phyloP scores from a whole-genome alignment of 208 protist species.

The Leishmania tropica region DNA sequence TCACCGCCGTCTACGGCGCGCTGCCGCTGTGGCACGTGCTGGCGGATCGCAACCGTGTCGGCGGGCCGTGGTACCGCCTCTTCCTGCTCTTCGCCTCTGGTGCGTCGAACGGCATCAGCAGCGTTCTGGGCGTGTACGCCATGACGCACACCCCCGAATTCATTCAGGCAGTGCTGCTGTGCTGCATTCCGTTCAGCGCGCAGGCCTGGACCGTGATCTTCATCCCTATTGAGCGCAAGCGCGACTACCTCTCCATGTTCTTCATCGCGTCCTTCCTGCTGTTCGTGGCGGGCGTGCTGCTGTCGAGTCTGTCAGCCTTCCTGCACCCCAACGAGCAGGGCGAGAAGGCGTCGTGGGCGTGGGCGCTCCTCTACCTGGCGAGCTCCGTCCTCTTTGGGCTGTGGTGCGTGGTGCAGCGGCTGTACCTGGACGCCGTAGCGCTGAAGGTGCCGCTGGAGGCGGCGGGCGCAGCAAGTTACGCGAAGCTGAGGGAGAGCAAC shows the following conservation, averaged over 20 bases:
- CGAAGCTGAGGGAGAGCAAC: conserved; percentile 2
- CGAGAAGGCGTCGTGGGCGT: conserved; percentile 43
- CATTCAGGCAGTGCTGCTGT: conserved; percentile 77
- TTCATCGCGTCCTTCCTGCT: conserved; percentile 69
- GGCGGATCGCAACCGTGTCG: conserved; percentile 54
- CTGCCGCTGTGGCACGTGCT: conserved; percentile 54
- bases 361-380: conserved; percentile 73
- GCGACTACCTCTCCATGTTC: conserved; percentile 72
- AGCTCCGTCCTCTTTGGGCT: conserved; percentile 77
- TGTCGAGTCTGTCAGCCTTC: conserved; percentile 61
- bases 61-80: conserved; percentile 55
- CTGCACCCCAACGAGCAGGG: conserved; percentile 20
- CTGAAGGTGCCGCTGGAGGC: conserved; percentile 12
- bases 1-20: conserved; percentile 45
- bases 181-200: conserved; percentile 73
- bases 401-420: conserved; percentile 83
- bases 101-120: conserved; percentile 58
- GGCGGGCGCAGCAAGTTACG: background rate
- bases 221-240: conserved; percentile 70
- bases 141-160: conserved; percentile 81
- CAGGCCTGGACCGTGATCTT: conserved; percentile 81
- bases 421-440: conserved; percentile 76
- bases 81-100: conserved; percentile 77
- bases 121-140: conserved; percentile 58
- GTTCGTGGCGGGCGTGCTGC: conserved; percentile 66